Percentiles rank a stretch among this genome's conserved stretches.
Evolutionary conservation across 2,329 filamentous ascomycete genomes (phyloP).

Genomic region (Aspergillus fijiensis): DNA sequence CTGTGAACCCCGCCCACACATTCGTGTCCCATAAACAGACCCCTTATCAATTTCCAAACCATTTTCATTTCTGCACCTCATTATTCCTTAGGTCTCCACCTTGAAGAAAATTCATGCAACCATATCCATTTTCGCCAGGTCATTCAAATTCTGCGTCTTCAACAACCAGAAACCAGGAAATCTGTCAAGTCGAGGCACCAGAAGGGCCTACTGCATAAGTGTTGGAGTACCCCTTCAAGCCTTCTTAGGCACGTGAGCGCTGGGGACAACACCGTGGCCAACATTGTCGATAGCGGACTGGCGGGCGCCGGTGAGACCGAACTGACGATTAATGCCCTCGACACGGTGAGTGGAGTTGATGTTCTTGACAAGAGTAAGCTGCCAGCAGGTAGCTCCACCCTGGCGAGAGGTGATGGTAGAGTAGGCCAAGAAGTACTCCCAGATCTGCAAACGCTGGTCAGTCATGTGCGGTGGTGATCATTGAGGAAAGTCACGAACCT

Average conservation of each 20-base stretch:
- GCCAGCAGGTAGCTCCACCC: conserved; percentile 80
- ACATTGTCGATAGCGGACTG: conserved; percentile 42
- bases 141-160: background rate
- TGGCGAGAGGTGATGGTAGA: conserved; percentile 82
- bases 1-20: background rate
- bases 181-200: background rate
- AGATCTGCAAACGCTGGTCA: conserved; percentile 58
- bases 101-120: background rate
- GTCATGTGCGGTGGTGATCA: background rate
- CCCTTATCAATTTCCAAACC: background rate
- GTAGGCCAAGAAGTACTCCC: conserved; percentile 87
- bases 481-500: conserved; percentile 58
- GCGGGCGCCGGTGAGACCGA: conserved; percentile 66
- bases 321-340: conserved; percentile 70
- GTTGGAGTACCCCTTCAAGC: conserved; percentile 16
- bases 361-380: conserved; percentile 86
- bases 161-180: too few species aligned
- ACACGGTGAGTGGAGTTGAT: conserved; percentile 82
- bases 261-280: conserved; percentile 37
- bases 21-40: background rate
- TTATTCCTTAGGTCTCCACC: background rate
- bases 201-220: background rate
- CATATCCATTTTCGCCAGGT: background rate
- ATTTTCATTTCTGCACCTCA: background rate
- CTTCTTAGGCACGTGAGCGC: conserved; percentile 35